phyloP scores from a whole-genome alignment of 768 basidiomycete genomes.

The Lactarius hengduanensis region DNA sequence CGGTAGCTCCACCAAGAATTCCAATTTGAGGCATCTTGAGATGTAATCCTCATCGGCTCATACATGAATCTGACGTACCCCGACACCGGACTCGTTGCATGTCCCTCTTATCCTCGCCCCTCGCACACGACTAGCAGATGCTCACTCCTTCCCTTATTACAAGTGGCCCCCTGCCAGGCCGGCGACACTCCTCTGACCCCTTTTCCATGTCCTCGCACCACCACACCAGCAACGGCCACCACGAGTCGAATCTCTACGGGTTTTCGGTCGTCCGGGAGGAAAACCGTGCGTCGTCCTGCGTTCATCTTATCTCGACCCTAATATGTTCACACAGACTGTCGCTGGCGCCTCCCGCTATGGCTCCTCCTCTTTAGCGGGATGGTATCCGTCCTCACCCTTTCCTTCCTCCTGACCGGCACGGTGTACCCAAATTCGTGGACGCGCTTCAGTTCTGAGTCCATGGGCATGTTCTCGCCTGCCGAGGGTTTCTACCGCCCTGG shows the following conservation, averaged over 20 bases:
- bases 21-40: background rate
- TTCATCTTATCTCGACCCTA: background rate
- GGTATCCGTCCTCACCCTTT: conserved; percentile 19
- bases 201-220: background rate
- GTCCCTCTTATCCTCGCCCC: background rate
- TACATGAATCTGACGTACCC: background rate
- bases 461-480: conserved; percentile 4
- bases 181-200: background rate
- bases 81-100: background rate
- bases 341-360: conserved; percentile 23
- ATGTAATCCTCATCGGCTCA: background rate
- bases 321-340: background rate
- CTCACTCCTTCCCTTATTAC: background rate
- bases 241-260: background rate
- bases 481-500: conserved; percentile 4
- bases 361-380: conserved; percentile 21
- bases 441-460: conserved; percentile 9
- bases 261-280: conserved; percentile 9
- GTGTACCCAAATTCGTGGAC: conserved; percentile 19
- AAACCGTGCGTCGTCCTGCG: background rate
- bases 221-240: background rate
- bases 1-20: background rate
- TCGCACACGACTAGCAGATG: background rate
- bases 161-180: background rate
- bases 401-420: conserved; percentile 19